Evolutionary conservation across 805 yeast species (phyloP), one percentile per base, ranked within the genome.

Genomic region (Kazachstania africana): DNA sequence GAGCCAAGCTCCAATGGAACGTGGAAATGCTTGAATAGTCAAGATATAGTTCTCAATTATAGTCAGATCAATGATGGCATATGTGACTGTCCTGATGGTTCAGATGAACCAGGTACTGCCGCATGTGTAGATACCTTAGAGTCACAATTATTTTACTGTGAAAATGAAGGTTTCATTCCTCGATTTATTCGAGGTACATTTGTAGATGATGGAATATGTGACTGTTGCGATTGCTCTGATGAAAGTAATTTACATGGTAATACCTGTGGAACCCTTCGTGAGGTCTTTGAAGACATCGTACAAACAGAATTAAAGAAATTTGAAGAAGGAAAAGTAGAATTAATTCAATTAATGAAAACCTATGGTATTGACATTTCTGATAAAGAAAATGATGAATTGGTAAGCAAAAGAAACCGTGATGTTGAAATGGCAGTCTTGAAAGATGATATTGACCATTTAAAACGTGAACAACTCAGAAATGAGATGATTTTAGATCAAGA

Each of bases 31-130:
- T 53, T 88, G 23, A 45, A 57, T 20, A 67, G 80, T 46, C 78
- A 91, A 0, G 67, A 71, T n/a, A 70, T 84, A 4, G 62, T 61
- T 14, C 56, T 88, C 13, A 63, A 75, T 25, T 62, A 63, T 31
- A 60, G 60, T 23, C 80, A 75, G 47, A 67, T 88, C 44, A 88
- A 88, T 52, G 96, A 91, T 54, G 79, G 85, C 44, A 78, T 68
- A 48, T 88, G 97, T 57, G 97, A 91, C 48, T 88, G 97, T 60
- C 96, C 96, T 0, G 98, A 91, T 58, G 97, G 97, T 0, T 75
- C 87, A 4, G 98, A 91, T 59, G 97, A 91, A 54, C 95, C 96
- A 0, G 96, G 96, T 0, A 88, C 97, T 1, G 62, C 78, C 24
- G 95, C 95, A 0, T 88, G 97, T 54, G 47, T 55, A 4, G 38